Evolutionary conservation across 306 rosid genomes (phyloP).

Genomic region (Oemleria cerasiformis): DNA sequence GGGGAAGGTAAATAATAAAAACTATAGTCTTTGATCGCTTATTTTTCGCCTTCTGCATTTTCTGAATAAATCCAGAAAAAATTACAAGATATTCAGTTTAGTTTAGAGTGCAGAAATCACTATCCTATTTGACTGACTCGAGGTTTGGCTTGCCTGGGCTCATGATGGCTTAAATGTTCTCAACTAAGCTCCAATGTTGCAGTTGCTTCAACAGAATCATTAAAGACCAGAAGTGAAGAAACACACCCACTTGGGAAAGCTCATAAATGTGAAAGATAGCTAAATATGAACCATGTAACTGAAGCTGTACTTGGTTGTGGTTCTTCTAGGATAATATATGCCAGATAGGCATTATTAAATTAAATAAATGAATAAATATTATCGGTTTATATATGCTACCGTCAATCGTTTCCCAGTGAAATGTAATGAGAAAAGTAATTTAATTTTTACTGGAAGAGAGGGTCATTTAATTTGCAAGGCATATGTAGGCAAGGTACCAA

Average conservation of each 20-base stretch:
- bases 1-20: constrained; percentile 36
- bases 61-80: no score
- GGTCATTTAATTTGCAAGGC: neutral
- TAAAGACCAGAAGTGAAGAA: constrained; percentile 22
- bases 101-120: no score
- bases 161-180: constrained; percentile 24
- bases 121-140: constrained; percentile 5
- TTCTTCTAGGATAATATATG: neutral
- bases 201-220: constrained; percentile 33
- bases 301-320: constrained; percentile 20
- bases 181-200: constrained; percentile 27
- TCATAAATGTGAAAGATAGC: constrained; percentile 24
- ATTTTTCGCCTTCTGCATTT: no score
- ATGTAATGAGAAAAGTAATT: neutral
- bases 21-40: no score
- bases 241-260: constrained; percentile 27
- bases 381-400: no score
- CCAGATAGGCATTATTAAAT: constrained; percentile 7
- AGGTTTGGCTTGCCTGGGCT: no score
- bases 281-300: constrained; percentile 18
- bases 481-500: neutral
- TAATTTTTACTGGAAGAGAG: neutral
- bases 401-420: no score
- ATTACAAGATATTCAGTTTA: no score
- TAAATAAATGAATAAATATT: no score